Base-by-base conservation (phyloP, 768 basidiomycete species). In the Termitomyces sp. region DNA sequence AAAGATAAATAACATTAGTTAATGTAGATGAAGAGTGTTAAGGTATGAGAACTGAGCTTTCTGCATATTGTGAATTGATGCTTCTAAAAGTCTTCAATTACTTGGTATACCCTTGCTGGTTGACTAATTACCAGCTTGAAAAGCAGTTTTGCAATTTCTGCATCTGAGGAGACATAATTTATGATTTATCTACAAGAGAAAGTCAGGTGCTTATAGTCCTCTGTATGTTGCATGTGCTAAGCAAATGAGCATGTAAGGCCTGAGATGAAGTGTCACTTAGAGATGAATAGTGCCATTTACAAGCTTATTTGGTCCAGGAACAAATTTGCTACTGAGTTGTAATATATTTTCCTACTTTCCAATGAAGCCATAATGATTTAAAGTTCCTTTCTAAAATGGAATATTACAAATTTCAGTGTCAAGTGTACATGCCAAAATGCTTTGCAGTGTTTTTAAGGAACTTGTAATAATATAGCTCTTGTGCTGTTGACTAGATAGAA, bases 311-410 rank as follows among this genome's bases (percentile, higher is more conserved):
- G 83, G 82, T 22, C 82, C 82, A 51, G 87, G 73, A 13, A 88
- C 68, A 54, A 86, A 87, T 27, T 88, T 85, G 3, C 84, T 85
- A 5, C 86, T 85, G 0, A 85, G 69, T 65, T 88, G 85, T 0
- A 78, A 76, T 18, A 82, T 63, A 52, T 85, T 83, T 0, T 86
- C 87, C 57, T 85, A 81, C 65, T 85, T 85, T 0, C 84, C 85
- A n/a, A 84, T 72, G 18, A 79, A 69, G 1, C 62, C 63, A 0
- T 79, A 78, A 37, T 79, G 67, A 67, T 74, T 77, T 11, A 84
- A 34, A 1, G 77, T 73, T 27, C 78, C 76, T 37, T 68, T 61
- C 74, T 77, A 51, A 16, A 4, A 11, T 53, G 0, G 6, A n/a
- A 30, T 7, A 2, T 22, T 9, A 34, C 33, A 51, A 22, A 3